Percentiles rank a stretch among this genome's conserved stretches.
These are phyloP conservation scores for Polyporus arcularius DNA, from an alignment of 768 basidiomycete genomes.

Conservation along the genomic window DNA sequence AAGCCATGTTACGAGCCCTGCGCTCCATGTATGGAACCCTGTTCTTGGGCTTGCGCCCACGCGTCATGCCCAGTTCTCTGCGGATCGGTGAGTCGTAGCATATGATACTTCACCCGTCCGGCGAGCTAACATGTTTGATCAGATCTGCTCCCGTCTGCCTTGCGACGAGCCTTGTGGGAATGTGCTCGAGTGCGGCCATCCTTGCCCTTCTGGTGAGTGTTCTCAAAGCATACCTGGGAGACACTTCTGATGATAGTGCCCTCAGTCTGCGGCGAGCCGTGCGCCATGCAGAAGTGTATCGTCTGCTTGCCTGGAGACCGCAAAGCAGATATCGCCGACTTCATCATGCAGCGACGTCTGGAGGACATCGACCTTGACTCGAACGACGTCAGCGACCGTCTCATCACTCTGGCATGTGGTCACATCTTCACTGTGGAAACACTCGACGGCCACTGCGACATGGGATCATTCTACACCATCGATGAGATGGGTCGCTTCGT, in stretches of 20 bases:
- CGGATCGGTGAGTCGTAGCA: constrained; percentile 33
- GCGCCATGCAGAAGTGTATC: constrained; percentile 34
- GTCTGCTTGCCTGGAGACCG: constrained; percentile 28
- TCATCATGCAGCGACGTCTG: constrained; percentile 35
- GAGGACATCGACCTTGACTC: constrained; percentile 27
- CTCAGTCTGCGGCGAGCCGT: constrained; percentile 42
- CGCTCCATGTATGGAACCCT: constrained; percentile 37
- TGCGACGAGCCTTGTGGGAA: constrained; percentile 35
- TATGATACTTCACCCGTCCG: not conserved
- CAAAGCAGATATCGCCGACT: constrained; percentile 36
- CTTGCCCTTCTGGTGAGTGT: constrained; percentile 38
- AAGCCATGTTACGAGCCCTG: constrained; percentile 34
- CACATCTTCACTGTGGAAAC: constrained; percentile 44
- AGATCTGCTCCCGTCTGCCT: constrained; percentile 41
- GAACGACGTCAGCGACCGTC: constrained; percentile 31
- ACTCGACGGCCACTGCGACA: constrained; percentile 37
- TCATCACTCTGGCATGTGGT: constrained; percentile 35
- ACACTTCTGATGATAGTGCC: not conserved
- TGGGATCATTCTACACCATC: constrained; percentile 32
- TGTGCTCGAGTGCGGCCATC: constrained; percentile 37
- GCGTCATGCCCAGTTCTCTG: constrained; percentile 36
- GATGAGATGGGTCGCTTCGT: constrained; percentile 27
- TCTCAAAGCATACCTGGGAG: not conserved
- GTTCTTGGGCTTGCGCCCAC: constrained; percentile 38
- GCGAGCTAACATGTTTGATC: not conserved